Base-by-base conservation (phyloP, 148 eudicot species). In the Rhododendron simsii region DNA sequence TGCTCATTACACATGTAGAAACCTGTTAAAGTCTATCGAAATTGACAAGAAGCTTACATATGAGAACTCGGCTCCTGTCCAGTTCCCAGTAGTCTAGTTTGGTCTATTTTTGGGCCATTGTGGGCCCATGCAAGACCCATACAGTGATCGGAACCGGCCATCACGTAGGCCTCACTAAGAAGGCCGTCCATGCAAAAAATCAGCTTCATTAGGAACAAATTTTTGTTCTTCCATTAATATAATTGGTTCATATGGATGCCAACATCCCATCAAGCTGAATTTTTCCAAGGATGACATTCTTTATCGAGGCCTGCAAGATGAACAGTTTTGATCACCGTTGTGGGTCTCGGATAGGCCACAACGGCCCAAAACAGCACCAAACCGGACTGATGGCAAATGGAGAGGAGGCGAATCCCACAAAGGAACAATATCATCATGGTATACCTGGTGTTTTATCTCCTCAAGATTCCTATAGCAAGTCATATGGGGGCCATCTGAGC, bases 361-460 rank as follows among this genome's bases (percentile, higher is more conserved):
- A 71, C 18, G 8, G 76, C 39, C 76, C 20, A 71, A 71, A 65
- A 71, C 39, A 28, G 41, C 15, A 71, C 76, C 41, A 71, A 71
- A 30, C 8, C 14, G 3, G 76, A 71, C 76, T 30, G 37, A 67
- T 67, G 74, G 74, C 14, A 26, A 67, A 5, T 67, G 33, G 33
- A 71, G 39, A 71, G 39, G 39, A 65, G 18, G 9, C 76, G 7
- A 71, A 20, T 71, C 20, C 76, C 76, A 30, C 28, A 86, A 71
- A 45, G 65, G 80, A 77, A 84, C 20, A 78, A 90, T 67, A 57
- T 84, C 85, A 81, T 18, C 51, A 85, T 53, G 63, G 79, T 82
- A 84, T 90, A 97, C 99, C 98, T 92, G 89, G 33, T 84, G 90
- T 83, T 91, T 95, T 82, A 94, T 91, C 84, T 89, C 93, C 76